Base-by-base conservation (phyloP, 345 rosid genomes). In the Rhizophora apiculata region DNA sequence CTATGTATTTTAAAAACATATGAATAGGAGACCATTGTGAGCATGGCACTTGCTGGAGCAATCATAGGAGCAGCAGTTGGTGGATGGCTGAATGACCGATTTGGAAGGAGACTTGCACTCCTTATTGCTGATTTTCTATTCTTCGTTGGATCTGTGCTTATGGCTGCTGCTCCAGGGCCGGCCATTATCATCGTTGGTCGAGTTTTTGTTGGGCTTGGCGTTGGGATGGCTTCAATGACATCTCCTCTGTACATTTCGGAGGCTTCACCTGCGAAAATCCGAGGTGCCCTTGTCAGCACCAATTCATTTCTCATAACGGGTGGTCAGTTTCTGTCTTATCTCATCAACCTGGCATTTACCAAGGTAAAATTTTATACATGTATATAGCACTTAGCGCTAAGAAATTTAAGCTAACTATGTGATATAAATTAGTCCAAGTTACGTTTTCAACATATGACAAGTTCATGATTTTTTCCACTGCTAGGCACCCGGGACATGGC, bases 201-300 rank as follows among this genome's bases (percentile, higher is more conserved):
- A 53, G 77, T 90, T 20, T 86, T 93, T n/a, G 97, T 90, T 0
- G 96, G 98, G 0, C 72, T 89, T 6, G 98, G 98, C 8, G 96
- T 90, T 0, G 96, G 98, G 18, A 93, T 93, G 98, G 97, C 96
- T 8, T 93, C 98, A 0, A 86, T 93, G 92, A 90, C 98, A 2
- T 37, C 98, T 8, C 98, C 98, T 26, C 84, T 93, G 13, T 93
- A 93, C 78, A 93, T 93, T 31, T 90, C 97, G 1, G 98, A 93
- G 76, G 93, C 92, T 22, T 93, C 98, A 21, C 98, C 98, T 0
- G 87, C 96, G 0, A 87, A 74, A 79, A 93, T 93, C 60, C 80
- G 98, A 13, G 97, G 98, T 52, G 98, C 93, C 37, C 96, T 93
- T 62, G 96, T 90, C 32, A 87, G 96, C 71, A 84, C 93, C 67